Evolutionary conservation across 768 basidiomycete species (phyloP).

Genomic region (Leucosporidium creatinivorum): DNA sequence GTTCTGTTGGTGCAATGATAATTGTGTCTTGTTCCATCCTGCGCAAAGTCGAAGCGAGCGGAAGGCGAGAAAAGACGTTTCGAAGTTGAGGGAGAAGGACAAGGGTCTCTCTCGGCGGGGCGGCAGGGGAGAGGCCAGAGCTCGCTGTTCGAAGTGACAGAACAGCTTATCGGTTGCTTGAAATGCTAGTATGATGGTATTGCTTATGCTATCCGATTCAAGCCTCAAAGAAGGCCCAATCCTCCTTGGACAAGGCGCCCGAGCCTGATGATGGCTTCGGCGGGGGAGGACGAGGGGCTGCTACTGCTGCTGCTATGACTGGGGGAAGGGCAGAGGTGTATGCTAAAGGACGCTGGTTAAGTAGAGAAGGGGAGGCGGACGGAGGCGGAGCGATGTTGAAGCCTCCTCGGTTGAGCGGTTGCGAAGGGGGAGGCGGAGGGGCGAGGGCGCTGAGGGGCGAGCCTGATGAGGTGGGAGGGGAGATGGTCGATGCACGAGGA

Average conservation of each 20-base stretch:
- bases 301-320: neutral
- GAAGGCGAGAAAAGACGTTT: too few relatives aligned
- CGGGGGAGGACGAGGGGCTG: neutral
- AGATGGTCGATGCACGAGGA: constrained; percentile 7
- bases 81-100: too few relatives aligned
- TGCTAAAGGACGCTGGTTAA: neutral
- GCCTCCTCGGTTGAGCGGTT: constrained; percentile 13
- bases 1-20: too few relatives aligned
- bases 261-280: neutral
- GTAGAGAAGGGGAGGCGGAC: neutral
- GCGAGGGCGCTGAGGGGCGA: constrained; percentile 25
- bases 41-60: too few relatives aligned
- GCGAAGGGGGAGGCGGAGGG: constrained; percentile 24
- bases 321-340: neutral
- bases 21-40: too few relatives aligned
- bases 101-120: too few relatives aligned
- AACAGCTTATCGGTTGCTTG: too few relatives aligned
- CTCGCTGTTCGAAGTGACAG: too few relatives aligned
- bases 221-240: constrained; percentile 27
- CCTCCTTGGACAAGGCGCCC: constrained; percentile 21
- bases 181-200: too few relatives aligned
- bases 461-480: constrained; percentile 6
- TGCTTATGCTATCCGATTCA: neutral
- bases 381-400: constrained; percentile 4
- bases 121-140: too few relatives aligned